Percentiles rank a stretch among this genome's conserved stretches.
Evolutionary conservation across 805 yeast species (phyloP).

Genomic region (Myxozyma neglecta): DNA sequence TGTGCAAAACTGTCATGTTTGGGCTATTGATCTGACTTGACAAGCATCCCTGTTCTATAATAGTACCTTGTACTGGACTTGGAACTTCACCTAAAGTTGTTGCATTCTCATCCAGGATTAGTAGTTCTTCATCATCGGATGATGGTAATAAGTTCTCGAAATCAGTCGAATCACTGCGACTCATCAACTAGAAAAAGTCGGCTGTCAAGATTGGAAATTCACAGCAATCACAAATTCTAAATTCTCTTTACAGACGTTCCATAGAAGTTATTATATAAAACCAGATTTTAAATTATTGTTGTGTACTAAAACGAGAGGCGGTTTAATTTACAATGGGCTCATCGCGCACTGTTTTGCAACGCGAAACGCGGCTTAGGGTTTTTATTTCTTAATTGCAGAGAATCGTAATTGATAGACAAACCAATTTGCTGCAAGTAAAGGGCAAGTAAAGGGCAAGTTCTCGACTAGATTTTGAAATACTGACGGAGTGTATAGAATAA

Average conservation of each 20-base stretch:
- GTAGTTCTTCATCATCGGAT: slow-evolving; percentile 9
- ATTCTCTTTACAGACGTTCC: too few species aligned
- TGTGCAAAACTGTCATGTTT: not conserved
- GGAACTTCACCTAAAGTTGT: not conserved
- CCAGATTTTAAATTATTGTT: too few species aligned
- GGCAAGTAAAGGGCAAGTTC: too few species aligned
- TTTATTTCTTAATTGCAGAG: not conserved
- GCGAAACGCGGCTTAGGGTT: slow-evolving; percentile 1
- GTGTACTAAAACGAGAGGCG: too few species aligned
- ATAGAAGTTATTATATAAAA: too few species aligned
- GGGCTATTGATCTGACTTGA: not conserved
- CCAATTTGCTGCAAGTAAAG: too few species aligned
- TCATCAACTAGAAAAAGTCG: not conserved
- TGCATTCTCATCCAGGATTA: not conserved
- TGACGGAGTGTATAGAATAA: too few species aligned
- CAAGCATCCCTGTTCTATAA: not conserved
- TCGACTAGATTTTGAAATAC: too few species aligned
- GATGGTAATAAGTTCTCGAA: slow-evolving; percentile 5
- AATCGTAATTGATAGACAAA: too few species aligned
- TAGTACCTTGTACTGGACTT: not conserved
- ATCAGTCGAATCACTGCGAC: not conserved
- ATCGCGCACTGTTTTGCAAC: not conserved
- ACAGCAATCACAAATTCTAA: too few species aligned
- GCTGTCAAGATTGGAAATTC: not conserved
- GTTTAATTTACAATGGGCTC: too few species aligned